Conservation (phyloP, 2,329 filamentous ascomycete genomes). For the Myriosclerotinia scirpicola region DNA sequence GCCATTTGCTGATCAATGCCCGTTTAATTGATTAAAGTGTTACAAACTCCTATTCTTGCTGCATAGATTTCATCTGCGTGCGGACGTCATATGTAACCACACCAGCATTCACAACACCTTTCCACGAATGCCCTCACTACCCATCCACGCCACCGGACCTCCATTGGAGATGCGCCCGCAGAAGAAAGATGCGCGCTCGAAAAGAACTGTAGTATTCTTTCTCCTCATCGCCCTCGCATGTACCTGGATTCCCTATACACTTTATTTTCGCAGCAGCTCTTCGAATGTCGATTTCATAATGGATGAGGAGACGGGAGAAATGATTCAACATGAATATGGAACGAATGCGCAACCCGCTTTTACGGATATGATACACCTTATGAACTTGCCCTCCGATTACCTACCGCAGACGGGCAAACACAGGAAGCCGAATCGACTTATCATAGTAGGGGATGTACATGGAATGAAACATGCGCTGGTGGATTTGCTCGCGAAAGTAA, state of each 20-base stretch:
- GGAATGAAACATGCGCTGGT: slow-evolving; percentile 72
- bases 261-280: background rate
- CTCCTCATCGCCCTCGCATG: slow-evolving; percentile 18
- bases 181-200: slow-evolving; percentile 4
- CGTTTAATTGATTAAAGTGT: background rate
- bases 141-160: background rate
- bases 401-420: slow-evolving; percentile 40
- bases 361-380: slow-evolving; percentile 36
- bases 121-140: slow-evolving; percentile 16
- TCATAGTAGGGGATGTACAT: slow-evolving; percentile 91
- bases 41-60: background rate
- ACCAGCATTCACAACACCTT: background rate
- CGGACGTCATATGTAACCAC: slow-evolving; percentile 20
- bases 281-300: background rate
- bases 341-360: slow-evolving; percentile 30
- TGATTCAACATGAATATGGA: slow-evolving; percentile 24
- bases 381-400: slow-evolving; percentile 36
- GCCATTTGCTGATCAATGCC: slow-evolving; percentile 20
- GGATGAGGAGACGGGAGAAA: background rate
- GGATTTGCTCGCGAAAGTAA: slow-evolving; percentile 64
- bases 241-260: slow-evolving; percentile 16
- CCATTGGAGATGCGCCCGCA: slow-evolving; percentile 10
- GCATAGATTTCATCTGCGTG: background rate
- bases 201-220: slow-evolving; percentile 12
- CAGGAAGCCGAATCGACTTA: slow-evolving; percentile 56